phyloP scores from a whole-genome alignment of 2,329 filamentous ascomycete genomes.

The Beauveria medogensis region DNA sequence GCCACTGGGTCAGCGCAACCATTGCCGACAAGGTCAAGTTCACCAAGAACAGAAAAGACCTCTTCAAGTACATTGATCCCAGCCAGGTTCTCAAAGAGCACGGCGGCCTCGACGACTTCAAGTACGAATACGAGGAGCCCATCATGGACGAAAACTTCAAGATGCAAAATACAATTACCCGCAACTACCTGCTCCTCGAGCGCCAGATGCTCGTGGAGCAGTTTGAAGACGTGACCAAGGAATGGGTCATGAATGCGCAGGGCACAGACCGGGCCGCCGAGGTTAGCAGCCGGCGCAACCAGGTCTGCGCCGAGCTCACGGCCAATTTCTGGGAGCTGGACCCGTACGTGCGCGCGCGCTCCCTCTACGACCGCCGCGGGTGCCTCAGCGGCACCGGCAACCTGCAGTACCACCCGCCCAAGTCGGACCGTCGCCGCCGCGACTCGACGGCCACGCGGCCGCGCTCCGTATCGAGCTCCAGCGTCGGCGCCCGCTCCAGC shows the following conservation, averaged over 20 bases:
- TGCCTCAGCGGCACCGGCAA: constrained; percentile 57
- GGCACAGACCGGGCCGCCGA: constrained; percentile 30
- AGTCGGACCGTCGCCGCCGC: constrained; percentile 11
- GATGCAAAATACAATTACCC: constrained; percentile 54
- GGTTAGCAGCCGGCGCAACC: constrained; percentile 45
- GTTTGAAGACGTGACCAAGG: constrained; percentile 63
- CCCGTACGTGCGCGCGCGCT: constrained; percentile 68
- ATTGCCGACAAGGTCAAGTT: constrained; percentile 85
- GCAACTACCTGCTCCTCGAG: constrained; percentile 52
- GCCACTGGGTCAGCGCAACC: constrained; percentile 83
- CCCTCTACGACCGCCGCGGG: constrained; percentile 68
- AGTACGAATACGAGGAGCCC: constrained; percentile 70
- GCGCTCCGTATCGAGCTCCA: constrained; percentile 1
- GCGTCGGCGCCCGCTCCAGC: constrained; percentile 1
- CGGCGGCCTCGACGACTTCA: constrained; percentile 71
- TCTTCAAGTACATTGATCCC: constrained; percentile 61
- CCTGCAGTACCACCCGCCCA: constrained; percentile 55
- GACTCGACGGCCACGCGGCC: not conserved
- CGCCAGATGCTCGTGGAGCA: constrained; percentile 53
- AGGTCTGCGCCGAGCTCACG: constrained; percentile 51
- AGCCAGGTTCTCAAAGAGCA: constrained; percentile 66
- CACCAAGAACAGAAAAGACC: constrained; percentile 65
- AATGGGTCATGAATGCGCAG: constrained; percentile 52
- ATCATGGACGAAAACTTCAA: constrained; percentile 59
- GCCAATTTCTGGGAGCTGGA: constrained; percentile 79